Conservation (phyloP, 2,329 filamentous ascomycete species). For the Colletotrichum sp. region DNA sequence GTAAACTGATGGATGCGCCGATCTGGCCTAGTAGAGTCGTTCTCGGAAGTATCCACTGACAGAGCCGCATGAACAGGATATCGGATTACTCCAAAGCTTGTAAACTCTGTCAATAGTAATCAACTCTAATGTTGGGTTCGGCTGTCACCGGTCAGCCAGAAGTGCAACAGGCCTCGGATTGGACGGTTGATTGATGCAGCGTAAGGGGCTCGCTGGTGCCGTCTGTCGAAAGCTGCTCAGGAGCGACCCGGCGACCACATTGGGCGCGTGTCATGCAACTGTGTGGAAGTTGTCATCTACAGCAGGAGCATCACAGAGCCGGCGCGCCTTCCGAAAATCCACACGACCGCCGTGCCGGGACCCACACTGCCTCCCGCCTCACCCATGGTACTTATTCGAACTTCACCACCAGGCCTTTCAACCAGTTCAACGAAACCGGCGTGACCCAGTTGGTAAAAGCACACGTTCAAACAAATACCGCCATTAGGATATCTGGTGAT, state of each 20-base stretch:
- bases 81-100: not conserved
- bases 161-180: not conserved
- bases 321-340: not conserved
- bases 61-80: not conserved
- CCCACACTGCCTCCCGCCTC: not conserved
- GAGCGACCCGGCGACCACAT: not conserved
- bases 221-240: not conserved
- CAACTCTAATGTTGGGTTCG: not conserved
- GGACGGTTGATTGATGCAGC: not conserved
- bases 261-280: not conserved
- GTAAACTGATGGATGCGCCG: not conserved
- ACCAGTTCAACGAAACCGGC: not conserved
- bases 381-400: not conserved
- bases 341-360: not conserved
- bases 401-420: not conserved
- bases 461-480: not conserved
- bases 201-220: not conserved
- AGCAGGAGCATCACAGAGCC: not conserved
- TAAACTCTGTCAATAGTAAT: not conserved
- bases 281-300: not conserved
- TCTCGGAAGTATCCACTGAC: not conserved
- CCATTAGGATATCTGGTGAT: not conserved
- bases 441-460: not conserved
- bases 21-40: not conserved
- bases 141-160: not conserved